Base-by-base conservation (phyloP, 1,139 yeast species). In the Candida albicans region DNA sequence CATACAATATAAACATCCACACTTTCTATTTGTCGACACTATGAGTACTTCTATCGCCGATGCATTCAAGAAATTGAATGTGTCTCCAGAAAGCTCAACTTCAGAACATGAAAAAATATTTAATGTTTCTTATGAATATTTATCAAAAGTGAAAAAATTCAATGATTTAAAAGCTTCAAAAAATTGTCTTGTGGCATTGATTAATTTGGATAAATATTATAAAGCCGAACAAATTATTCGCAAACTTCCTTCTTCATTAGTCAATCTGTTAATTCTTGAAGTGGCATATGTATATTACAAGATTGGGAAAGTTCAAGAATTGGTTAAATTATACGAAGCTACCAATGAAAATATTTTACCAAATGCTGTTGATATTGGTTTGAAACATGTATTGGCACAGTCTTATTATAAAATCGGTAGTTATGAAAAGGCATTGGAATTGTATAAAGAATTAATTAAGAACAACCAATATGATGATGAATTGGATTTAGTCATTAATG, bases 341-440 rank as follows among this genome's bases (percentile, higher is more conserved):
- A n/a, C n/a, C n/a, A 50, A 59, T 3, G 59, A 50, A 28, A 8
- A 32, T 8, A 26, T 13, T 27, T 37, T 33, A 13, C 56, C 55
- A 26, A 65, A 56, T 11, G 52, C 50, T 15, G 48, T 55, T 29
- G 47, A 61, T 44, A 52, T 52, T 29, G 91, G 89, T 0, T 65
- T 87, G 48, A 66, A 75, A 43, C 96, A 90, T 60, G 75, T 89
- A n/a, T 64, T 83, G 49, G 96, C 97, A 0, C 99, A 91, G 65
- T 81, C 82, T 49, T 77, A 76, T 57, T 89, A 87, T 68, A 83
- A 83, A 57, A 61, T 64, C 31, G 97, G 96, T 8, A 61, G 77
- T 15, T 74, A 79, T 52, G 59, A 57, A 1, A 72, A 75, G 37
- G 82, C 96, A 0, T 69, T 77, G 49, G 59, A 64, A 5, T 53